A percentile compares a stretch with the other conserved stretches of the same genome.
These are phyloP conservation scores for Populus hybrid DNA, from an alignment of 441 rosid species.

Conservation along the genomic window DNA sequence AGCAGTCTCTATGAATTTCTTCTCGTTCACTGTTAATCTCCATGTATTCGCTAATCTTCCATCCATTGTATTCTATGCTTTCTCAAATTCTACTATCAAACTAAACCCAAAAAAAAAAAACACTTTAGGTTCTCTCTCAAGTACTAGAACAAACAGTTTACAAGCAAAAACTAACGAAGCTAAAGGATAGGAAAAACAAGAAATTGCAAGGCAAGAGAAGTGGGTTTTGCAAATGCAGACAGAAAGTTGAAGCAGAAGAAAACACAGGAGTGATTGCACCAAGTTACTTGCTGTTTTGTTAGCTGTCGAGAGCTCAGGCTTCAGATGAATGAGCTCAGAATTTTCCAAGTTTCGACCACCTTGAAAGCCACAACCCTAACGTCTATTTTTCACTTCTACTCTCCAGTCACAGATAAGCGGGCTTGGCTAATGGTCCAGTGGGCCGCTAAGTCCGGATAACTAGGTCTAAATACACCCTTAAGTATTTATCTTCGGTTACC, in stretches of 20 bases:
- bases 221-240: background rate
- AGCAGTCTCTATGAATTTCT: slow-evolving; percentile 82
- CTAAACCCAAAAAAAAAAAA: background rate
- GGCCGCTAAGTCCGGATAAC: background rate
- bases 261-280: background rate
- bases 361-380: no score
- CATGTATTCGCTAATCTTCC: slow-evolving; percentile 69
- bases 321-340: background rate
- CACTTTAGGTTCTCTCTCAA: background rate
- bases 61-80: slow-evolving; percentile 48
- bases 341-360: no score
- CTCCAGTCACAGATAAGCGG: background rate
- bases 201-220: background rate
- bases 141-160: slow-evolving; percentile 7
- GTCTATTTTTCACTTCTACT: background rate
- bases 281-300: background rate
- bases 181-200: background rate
- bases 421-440: background rate
- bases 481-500: background rate
- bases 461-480: background rate
- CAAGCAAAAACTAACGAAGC: background rate
- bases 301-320: background rate
- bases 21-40: slow-evolving; percentile 81
- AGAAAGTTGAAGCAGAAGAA: background rate
- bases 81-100: background rate